Conservation (phyloP, 2,329 filamentous ascomycete species). For the Teratosphaeria destructans region DNA sequence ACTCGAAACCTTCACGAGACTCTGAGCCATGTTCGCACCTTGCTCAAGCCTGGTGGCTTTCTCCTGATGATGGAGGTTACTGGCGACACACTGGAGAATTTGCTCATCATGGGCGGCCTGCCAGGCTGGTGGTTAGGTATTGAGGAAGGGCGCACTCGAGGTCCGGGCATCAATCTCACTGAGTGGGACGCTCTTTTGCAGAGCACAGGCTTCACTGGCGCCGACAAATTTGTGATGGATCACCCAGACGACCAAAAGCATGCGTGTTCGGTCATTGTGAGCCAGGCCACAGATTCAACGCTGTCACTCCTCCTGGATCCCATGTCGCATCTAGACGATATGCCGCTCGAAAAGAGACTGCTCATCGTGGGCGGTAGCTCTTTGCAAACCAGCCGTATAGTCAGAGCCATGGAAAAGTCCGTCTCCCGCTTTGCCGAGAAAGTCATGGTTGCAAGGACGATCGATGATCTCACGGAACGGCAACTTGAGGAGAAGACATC, state of each 20-base stretch:
- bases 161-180: not conserved
- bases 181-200: not conserved
- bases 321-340: not conserved
- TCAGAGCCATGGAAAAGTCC: not conserved
- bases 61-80: no score
- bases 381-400: not conserved
- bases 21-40: no score
- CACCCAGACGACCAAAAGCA: not conserved
- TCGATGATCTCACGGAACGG: not conserved
- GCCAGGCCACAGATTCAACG: not conserved
- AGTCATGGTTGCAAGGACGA: not conserved
- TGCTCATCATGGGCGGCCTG: not conserved
- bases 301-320: not conserved
- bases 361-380: not conserved
- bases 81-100: no score
- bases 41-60: no score
- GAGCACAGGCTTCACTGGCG: not conserved
- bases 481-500: not conserved
- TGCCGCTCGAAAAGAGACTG: not conserved
- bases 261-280: not conserved
- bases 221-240: not conserved
- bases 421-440: not conserved
- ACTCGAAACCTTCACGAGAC: no score
- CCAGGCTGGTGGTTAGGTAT: not conserved
- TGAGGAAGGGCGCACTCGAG: not conserved